Evolutionary conservation across 306 rosid species (phyloP).

Genomic region (Astragalus membranaceus): DNA sequence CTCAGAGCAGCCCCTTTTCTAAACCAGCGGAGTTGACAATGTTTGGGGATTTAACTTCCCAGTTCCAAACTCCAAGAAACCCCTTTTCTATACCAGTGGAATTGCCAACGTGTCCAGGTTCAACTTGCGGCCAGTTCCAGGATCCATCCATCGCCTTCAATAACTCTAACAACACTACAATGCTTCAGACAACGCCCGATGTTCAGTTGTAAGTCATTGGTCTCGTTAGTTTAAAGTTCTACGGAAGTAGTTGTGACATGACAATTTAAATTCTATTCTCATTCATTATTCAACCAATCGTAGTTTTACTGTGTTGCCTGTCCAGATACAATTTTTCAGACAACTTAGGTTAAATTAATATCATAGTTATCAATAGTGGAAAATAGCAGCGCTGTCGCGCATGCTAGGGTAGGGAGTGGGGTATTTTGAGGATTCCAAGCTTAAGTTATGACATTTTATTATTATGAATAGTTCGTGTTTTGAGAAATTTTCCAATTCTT

Average conservation of each 20-base stretch:
- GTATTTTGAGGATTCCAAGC: too few relatives aligned
- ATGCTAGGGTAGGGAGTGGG: too few relatives aligned
- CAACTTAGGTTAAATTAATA: not conserved
- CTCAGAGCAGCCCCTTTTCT: slow-evolving; percentile 29
- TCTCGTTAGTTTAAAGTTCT: not conserved
- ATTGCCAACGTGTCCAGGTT: not conserved
- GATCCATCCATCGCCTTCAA: slow-evolving; percentile 19
- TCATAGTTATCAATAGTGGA: not conserved
- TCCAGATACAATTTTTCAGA: not conserved
- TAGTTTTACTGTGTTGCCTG: not conserved
- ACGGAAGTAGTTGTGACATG: not conserved
- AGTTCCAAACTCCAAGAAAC: not conserved
- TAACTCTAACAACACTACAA: slow-evolving; percentile 18
- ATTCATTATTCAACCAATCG: slow-evolving; percentile 5
- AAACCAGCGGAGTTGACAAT: slow-evolving; percentile 23
- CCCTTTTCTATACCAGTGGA: not conserved
- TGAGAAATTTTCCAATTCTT: too few relatives aligned
- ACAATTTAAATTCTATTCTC: slow-evolving; percentile 5
- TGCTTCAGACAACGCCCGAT: slow-evolving; percentile 32
- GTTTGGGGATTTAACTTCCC: slow-evolving; percentile 29
- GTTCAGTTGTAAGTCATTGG: slow-evolving; percentile 47
- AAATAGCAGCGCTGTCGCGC: too few relatives aligned
- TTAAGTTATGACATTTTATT: too few relatives aligned
- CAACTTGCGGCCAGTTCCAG: slow-evolving; percentile 15
- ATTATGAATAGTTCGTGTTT: too few relatives aligned